Evolutionary conservation across 352 stramenopile genomes (phyloP), one percentile per base, ranked within the genome.

Genomic region (Thalassiosira ordinaria): DNA sequence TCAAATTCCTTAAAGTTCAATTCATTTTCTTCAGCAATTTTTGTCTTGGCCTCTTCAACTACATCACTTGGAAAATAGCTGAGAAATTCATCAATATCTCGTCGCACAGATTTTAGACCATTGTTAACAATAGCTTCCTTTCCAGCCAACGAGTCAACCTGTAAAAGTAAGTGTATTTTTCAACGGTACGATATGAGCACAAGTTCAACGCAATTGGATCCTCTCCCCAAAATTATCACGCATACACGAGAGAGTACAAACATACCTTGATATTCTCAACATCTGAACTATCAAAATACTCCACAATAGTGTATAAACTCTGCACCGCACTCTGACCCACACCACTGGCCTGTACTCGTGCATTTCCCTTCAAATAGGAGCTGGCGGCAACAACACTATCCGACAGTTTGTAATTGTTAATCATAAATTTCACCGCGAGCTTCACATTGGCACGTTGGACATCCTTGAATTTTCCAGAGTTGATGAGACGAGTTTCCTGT

Each of bases 221-320:
- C 14, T 56, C 6, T 24, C 13, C 27, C 5, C 13, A 22, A n/a
- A 57, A 27, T n/a, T n/a, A 39, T 35, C 26, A 26, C 51, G 39
- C 31, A 16, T 16, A 47, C n/a, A 52, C 1, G 4, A 4, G 16
- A 26, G 18, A 31, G 8, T 13, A 52, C 27, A 18, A 24, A 52
- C 82, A 16, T 44, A 94, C 87, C 78, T 94, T 95, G 44, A 95
- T 86, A 78, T 92, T 93, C 55, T 93, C 72, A 1, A 92, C 84
- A 82, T 93, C 84, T 8, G 66, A 75, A 27, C 80, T 81, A 82
- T 95, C 91, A 81, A 95, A 95, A 67, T 95, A 95, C 60, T 95
- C 91, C 29, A 95, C 60, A 73, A 95, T 93, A 2, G 87, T 92
- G 56, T 91, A 87, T 11, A 95, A 83, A 79, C 82, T 88, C 63